Evolutionary conservation across 169 alveolate genomes (phyloP).

Genomic region (Ichthyophthirius multifiliis): DNA sequence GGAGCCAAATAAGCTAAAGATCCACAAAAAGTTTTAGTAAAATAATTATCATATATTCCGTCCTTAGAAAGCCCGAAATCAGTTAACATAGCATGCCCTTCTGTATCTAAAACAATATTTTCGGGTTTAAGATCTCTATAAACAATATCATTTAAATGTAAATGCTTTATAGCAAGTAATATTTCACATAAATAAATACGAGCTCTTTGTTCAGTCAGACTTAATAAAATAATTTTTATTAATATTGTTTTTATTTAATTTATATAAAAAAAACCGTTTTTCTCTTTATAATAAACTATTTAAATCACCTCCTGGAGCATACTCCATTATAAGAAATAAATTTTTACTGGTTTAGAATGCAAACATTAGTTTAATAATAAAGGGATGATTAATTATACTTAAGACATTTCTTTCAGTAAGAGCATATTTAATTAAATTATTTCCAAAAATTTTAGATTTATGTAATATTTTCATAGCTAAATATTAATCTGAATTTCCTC

Average conservation of each 20-base stretch:
- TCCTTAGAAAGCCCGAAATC: conserved; percentile 91
- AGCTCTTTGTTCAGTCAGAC: conserved; percentile 64
- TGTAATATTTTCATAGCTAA: conserved; percentile 84
- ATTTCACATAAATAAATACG: conserved; percentile 65
- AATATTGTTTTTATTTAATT: conserved; percentile 8
- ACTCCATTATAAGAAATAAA: conserved; percentile 71
- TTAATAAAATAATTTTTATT: background rate
- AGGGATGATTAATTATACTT: conserved; percentile 71
- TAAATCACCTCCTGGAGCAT: conserved; percentile 79
- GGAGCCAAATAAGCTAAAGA: conserved; percentile 89
- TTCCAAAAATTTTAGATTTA: conserved; percentile 69
- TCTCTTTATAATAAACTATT: conserved; percentile 58
- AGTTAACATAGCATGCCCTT: conserved; percentile 88
- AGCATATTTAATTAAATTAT: conserved; percentile 74
- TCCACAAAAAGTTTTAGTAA: conserved; percentile 85
- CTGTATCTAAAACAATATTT: conserved; percentile 84
- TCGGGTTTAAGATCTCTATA: conserved; percentile 92
- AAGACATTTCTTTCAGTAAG: conserved; percentile 83
- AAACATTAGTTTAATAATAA: conserved; percentile 72
- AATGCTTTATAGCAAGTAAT: conserved; percentile 70
- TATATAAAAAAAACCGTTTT: conserved; percentile 27
- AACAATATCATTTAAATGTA: conserved; percentile 70
- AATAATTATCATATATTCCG: conserved; percentile 65
- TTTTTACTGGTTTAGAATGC: conserved; percentile 77
- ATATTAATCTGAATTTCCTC: conserved; percentile 47